These are phyloP conservation scores for Phialophora macrospora DNA, from an alignment of 2,329 filamentous ascomycete species.

Conservation along the genomic window DNA sequence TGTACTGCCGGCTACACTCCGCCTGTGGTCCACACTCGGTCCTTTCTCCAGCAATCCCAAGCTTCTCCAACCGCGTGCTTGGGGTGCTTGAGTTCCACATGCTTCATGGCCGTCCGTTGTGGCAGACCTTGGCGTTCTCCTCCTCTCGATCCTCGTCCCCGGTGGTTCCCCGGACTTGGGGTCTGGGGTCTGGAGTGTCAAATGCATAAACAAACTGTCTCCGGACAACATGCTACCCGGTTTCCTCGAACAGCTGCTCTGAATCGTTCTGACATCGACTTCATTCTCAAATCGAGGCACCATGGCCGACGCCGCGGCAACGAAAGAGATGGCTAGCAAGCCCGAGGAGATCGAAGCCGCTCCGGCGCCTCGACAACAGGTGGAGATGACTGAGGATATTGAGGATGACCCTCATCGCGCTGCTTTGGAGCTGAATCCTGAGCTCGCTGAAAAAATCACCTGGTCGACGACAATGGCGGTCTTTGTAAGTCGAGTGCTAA, in stretches of 20 bases:
- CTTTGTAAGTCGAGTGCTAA: constrained; percentile 13
- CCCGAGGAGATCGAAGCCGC: constrained; percentile 14
- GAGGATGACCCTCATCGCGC: constrained; percentile 30
- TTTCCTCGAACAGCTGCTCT: constrained; percentile 1
- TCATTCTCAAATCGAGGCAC: background rate
- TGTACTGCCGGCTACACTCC: background rate
- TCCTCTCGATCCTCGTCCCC: constrained; percentile 12
- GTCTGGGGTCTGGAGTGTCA: constrained; percentile 20
- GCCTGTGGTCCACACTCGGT: background rate
- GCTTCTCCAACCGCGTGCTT: background rate
- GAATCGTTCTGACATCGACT: background rate
- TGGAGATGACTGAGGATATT: constrained; percentile 4
- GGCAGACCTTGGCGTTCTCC: background rate
- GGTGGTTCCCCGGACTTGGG: constrained; percentile 13
- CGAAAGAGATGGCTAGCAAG: constrained; percentile 14
- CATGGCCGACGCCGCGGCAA: constrained; percentile 13
- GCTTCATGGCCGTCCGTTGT: background rate
- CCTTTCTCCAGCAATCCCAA: background rate
- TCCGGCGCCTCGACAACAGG: background rate
- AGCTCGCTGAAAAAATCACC: constrained; percentile 15
- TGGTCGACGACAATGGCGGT: constrained; percentile 24
- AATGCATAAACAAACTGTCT: constrained; percentile 12
- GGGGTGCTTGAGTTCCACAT: background rate
- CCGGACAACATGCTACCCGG: constrained; percentile 2
- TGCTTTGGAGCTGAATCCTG: constrained; percentile 27